Base-by-base conservation (phyloP, 768 basidiomycete genomes). In the Suillus decipiens region DNA sequence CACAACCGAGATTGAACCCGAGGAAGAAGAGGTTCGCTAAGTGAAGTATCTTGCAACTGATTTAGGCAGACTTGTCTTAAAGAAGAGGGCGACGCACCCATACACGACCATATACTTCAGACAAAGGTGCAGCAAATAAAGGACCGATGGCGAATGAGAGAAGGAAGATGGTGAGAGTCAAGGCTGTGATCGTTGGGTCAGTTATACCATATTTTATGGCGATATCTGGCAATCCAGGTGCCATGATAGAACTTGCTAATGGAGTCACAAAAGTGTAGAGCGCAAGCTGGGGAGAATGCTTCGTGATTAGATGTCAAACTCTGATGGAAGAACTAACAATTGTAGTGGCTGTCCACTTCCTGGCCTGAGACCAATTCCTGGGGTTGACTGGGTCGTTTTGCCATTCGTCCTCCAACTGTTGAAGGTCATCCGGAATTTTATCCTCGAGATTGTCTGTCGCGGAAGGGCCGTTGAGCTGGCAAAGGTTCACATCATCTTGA, bases 41-140 rank as follows among this genome's bases (percentile, higher is more conserved):
- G 68, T 82, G 34, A 74, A 75, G 53, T 86, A 80, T 47, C 83
- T 71, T 54, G 84, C n/a, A 78, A 69, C 89, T 89, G 48, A 31
- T 50, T 50, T 28, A 50, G 15, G 15, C 28, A 50, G 2, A 28
- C 9, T 10, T 15, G 28, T 50, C 28, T 50, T 31, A 9, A 31
- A 14, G 12, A 24, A 17, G 15, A 50, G 15, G 8, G 31, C 1
- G 28, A 31, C 48, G 28, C 48, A 50, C 48, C 48, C 6, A 90
- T 79, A 68, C 82, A 89, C 79, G 48, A 50, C 48, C 84, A 82
- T 45, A 86, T 75, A 1, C 48, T 50, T 50, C 48, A 8, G 48
- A 10, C 28, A 51, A 51, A 3, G 50, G 50, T 31, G 50, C 50
- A 17, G 50, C 15, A 51, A 51, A 17, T 17, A 51, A 33, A 51